phyloP scores from a whole-genome alignment of 2,329 filamentous ascomycete genomes.

The Beauveria sp. region DNA sequence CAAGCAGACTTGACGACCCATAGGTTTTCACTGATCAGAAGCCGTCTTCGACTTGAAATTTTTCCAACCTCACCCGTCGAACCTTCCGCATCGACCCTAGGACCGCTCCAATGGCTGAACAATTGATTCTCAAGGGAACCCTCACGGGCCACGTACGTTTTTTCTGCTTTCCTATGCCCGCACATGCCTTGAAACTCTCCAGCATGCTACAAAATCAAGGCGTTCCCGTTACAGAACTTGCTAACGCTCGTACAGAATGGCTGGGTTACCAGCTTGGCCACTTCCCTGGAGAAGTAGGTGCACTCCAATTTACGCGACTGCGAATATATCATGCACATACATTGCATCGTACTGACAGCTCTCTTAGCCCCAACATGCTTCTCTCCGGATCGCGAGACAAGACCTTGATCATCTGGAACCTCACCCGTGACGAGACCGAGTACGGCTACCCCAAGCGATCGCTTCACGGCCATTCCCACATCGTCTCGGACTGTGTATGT shows the following conservation, averaged over 20 bases:
- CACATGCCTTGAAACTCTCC: slow-evolving; percentile 15
- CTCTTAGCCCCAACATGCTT: slow-evolving; percentile 90
- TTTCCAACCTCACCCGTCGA: slow-evolving; percentile 27
- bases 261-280: slow-evolving; percentile 98
- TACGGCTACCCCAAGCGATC: slow-evolving; percentile 99
- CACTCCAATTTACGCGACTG: not conserved
- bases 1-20: slow-evolving; percentile 8
- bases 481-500: slow-evolving; percentile 99
- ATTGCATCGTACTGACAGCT: slow-evolving; percentile 14
- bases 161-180: slow-evolving; percentile 17
- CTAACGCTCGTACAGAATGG: slow-evolving; percentile 54
- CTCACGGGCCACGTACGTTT: slow-evolving; percentile 86
- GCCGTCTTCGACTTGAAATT: slow-evolving; percentile 19
- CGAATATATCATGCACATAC: not conserved
- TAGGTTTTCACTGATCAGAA: slow-evolving; percentile 11
- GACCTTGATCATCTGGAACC: slow-evolving; percentile 99
- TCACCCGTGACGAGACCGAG: slow-evolving; percentile 94
- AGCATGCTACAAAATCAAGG: not conserved
- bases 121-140: slow-evolving; percentile 92
- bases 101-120: slow-evolving; percentile 69
- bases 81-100: slow-evolving; percentile 32
- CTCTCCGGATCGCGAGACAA: slow-evolving; percentile 96
- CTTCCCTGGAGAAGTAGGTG: slow-evolving; percentile 94
- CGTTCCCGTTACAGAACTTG: not conserved
- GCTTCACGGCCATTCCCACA: slow-evolving; percentile 98